Base-by-base conservation (phyloP, 2,329 filamentous ascomycete species). In the Alternaria ventricosa region DNA sequence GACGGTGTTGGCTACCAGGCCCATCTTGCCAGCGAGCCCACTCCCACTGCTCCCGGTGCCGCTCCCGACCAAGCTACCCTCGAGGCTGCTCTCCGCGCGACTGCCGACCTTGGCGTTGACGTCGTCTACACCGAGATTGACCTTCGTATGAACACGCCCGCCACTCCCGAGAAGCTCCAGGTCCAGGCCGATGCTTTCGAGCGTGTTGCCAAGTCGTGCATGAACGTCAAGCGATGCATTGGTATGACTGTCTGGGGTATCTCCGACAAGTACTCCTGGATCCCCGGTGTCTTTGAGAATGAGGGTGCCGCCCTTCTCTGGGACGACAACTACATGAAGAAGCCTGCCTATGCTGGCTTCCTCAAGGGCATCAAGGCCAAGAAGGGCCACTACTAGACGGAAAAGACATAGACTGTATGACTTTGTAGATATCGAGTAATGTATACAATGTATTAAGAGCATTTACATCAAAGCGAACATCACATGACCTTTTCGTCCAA, bases 1-100 rank as follows among this genome's bases (percentile, higher is more conserved):
- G 86, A 90, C 65, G 88, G 88, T 59, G 84, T 90, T n/a, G 88
- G 89, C 28, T 82, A 89, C 71, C 88, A 91, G 75, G 86, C 81
- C 28, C 89, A 91, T 76, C 78, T 84, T 55, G 82, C 81, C 59
- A 82, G 64, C 50, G 84, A 90, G 47, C 82, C 86, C 57, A 87
- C 87, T 7, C 83, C 86, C 63, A 77, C 79, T 11, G 66, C 71
- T n/a, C 64, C 66, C 9, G 67, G 66, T 7, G 70, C 77, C 13
- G 83, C 84, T 3, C 84, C 87, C 1, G 79, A 77, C 51, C 80
- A 82, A 61, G 78, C 78, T 41, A 77, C 79, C 7, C 82, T 87
- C 50, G 81, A 81, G 27, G 79, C 81, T 1, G 84, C 83, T 22
- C 84, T 89, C 57, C 71, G 81, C 53, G 80, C 83, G 23, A 89